Base-by-base conservation (phyloP, 495 filamentous ascomycete species). In the Neurospora hispaniola region DNA sequence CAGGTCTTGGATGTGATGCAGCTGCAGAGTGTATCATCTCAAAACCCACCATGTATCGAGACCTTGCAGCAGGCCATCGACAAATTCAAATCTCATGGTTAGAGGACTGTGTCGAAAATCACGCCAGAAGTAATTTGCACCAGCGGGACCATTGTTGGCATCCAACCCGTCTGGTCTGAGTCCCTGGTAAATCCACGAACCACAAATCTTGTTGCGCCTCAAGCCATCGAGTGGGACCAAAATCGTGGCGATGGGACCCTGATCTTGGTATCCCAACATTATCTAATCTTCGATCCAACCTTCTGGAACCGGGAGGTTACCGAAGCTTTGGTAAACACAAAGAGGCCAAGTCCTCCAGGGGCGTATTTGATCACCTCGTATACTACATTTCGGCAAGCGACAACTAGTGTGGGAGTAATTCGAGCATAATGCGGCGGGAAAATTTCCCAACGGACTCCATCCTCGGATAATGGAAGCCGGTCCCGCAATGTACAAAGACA, bases 351-450 rank as follows among this genome's bases (percentile, higher is more conserved):
- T 42, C 2, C 20, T 73, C 18, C 71, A 73, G 20, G 66, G 70
- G 66, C 71, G 71, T 8, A 31, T 73, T 3, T 38, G 48, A 8
- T 27, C 71, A 16, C 71, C 71, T 12, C 71, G 71, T 38, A 40
- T 73, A 18, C 42, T 73, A 16, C 71, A 73, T 20, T 70, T 73
- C 31, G 71, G 71, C 23, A 69, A 40, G 43, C 59, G 11, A 35
- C 62, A 70, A 42, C 7, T 73, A 0, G n/a, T 70, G 8, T 73
- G 71, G 71, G 71, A 73, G 9, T 73, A 62, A 27, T 70, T n/a
- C 42, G 62, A 73, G 18, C 68, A 69, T n/a, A 42, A 42, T 46
- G 71, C 71, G 4, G 59, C 71, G 1, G 71, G 70, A 42, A 68
- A 2, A 18, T 70, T 46, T 16, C 71, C 71, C 18, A 27, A 31